phyloP scores from a whole-genome alignment of 768 basidiomycete genomes.

The Calocera viscosa region DNA sequence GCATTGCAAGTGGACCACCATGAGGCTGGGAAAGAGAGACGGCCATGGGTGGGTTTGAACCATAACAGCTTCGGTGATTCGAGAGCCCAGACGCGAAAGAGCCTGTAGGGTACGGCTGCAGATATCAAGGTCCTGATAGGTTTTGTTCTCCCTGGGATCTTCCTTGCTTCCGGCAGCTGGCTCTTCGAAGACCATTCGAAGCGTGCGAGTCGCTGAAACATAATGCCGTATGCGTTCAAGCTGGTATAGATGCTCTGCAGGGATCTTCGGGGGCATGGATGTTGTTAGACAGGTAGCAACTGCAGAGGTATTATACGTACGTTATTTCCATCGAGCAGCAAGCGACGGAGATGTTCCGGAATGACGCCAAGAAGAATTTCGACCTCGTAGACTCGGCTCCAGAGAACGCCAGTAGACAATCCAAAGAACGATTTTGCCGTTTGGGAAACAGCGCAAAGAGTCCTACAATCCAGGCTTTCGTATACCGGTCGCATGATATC shows the following conservation, averaged over 20 bases:
- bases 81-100: neutral
- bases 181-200: neutral
- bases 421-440: too few relatives aligned
- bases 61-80: neutral
- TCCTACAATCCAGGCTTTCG: too few relatives aligned
- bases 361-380: too few relatives aligned
- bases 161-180: neutral
- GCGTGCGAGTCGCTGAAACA: neutral
- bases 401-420: too few relatives aligned
- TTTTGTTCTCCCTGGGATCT: neutral
- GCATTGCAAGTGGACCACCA: neutral
- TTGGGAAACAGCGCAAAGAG: too few relatives aligned
- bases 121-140: neutral
- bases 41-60: neutral
- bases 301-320: too few relatives aligned
- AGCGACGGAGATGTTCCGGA: too few relatives aligned
- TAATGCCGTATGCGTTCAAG: neutral
- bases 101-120: neutral
- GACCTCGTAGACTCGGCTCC: too few relatives aligned
- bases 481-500: too few relatives aligned
- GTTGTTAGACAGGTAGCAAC: too few relatives aligned
- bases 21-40: neutral
- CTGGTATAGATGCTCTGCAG: neutral
- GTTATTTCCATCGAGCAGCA: too few relatives aligned
- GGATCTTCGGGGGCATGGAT: neutral